phyloP scores from a whole-genome alignment of 805 yeast genomes.

The Ogataea siamensis region DNA sequence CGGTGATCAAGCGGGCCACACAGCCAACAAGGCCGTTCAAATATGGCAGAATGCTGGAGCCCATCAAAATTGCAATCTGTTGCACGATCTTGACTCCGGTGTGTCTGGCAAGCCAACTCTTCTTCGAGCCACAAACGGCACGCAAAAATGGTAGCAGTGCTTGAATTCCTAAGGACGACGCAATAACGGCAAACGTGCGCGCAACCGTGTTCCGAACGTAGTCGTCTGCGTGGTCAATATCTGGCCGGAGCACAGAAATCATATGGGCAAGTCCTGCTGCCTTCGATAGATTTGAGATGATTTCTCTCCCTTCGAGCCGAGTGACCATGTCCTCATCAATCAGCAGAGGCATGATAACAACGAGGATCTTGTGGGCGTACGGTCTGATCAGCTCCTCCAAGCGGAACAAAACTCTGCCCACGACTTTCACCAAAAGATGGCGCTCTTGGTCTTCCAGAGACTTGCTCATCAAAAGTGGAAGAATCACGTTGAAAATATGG shows the following conservation, averaged over 20 bases:
- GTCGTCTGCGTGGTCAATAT: slow-evolving; percentile 80
- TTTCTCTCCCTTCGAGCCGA: slow-evolving; percentile 75
- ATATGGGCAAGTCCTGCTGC: slow-evolving; percentile 82
- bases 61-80: slow-evolving; percentile 66
- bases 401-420: slow-evolving; percentile 65
- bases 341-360: slow-evolving; percentile 74
- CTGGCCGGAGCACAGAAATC: slow-evolving; percentile 77
- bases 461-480: slow-evolving; percentile 74
- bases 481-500: slow-evolving; percentile 61
- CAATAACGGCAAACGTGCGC: slow-evolving; percentile 78
- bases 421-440: slow-evolving; percentile 72
- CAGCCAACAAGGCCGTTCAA: slow-evolving; percentile 63
- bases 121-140: slow-evolving; percentile 75
- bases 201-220: slow-evolving; percentile 74
- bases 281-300: slow-evolving; percentile 68
- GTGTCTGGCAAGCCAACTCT: slow-evolving; percentile 79
- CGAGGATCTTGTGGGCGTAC: slow-evolving; percentile 65
- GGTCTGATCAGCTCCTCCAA: slow-evolving; percentile 69
- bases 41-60: slow-evolving; percentile 74
- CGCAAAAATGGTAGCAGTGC: slow-evolving; percentile 72
- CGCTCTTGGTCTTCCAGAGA: slow-evolving; percentile 78
- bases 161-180: slow-evolving; percentile 72
- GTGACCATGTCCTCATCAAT: slow-evolving; percentile 77
- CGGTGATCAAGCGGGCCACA: slow-evolving; percentile 55
- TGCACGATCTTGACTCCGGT: slow-evolving; percentile 79